These are phyloP conservation scores for Yarrowia sp. DNA, from an alignment of 805 yeast genomes.

Conservation along the genomic window DNA sequence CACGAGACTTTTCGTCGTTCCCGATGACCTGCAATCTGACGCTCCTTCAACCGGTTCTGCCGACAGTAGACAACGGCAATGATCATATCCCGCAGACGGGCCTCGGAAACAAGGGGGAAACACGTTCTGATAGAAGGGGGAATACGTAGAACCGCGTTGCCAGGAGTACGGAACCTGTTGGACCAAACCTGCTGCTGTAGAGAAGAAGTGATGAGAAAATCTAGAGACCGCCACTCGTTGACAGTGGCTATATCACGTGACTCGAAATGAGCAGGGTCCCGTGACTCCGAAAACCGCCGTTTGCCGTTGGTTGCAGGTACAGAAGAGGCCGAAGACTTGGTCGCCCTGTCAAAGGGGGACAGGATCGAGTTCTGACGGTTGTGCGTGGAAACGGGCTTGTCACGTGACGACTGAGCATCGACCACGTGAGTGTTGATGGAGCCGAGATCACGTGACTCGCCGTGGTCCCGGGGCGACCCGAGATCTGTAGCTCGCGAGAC, in stretches of 20 bases:
- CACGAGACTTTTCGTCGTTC: background rate
- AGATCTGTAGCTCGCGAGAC: conserved; percentile 5
- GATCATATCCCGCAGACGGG: conserved; percentile 17
- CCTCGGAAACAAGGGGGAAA: conserved; percentile 18
- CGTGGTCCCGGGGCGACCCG: conserved; percentile 23
- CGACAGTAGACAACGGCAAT: conserved; percentile 6
- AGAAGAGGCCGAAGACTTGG: background rate
- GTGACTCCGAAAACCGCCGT: conserved; percentile 20
- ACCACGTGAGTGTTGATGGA: background rate
- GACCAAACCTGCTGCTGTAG: conserved; percentile 20
- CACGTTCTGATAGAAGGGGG: conserved; percentile 13
- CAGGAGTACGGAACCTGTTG: conserved; percentile 2
- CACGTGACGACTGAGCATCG: background rate
- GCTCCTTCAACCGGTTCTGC: conserved; percentile 10
- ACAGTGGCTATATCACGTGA: conserved; percentile 20
- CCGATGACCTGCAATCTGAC: conserved; percentile 10
- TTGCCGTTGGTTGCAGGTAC: conserved; percentile 4
- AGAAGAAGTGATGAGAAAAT: conserved; percentile 27
- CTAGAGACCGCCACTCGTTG: conserved; percentile 32
- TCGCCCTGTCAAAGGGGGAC: conserved; percentile 1
- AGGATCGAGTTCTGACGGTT: conserved; percentile 26
- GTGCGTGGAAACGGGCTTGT: background rate
- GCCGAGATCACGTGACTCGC: conserved; percentile 6
- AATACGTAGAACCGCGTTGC: conserved; percentile 12
- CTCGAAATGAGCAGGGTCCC: conserved; percentile 4